phyloP scores from a whole-genome alignment of 75 land plant species.

The Isoetes taiwanensis region DNA sequence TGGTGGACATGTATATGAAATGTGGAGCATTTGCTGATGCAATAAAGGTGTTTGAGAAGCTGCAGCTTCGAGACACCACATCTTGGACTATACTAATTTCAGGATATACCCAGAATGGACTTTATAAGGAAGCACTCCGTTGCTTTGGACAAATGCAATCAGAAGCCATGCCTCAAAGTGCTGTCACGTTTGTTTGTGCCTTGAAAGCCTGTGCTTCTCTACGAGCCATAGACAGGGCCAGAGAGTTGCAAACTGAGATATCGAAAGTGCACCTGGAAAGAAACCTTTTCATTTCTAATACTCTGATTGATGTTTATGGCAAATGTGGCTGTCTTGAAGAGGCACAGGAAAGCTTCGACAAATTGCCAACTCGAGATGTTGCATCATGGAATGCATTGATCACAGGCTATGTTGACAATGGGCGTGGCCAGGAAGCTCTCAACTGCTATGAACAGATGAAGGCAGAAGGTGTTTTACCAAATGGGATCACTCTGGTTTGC shows the following conservation, averaged over 20 bases:
- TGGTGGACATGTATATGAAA: constrained; percentile 27
- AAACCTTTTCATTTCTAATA: constrained; percentile 14
- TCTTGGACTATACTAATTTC: too few species aligned
- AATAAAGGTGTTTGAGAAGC: too few species aligned
- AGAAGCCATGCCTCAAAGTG: neutral
- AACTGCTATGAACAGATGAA: constrained; percentile 18
- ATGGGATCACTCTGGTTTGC: constrained; percentile 8
- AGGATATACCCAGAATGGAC: too few species aligned
- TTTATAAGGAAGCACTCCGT: too few species aligned
- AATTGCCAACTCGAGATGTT: constrained; percentile 14
- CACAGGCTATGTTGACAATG: constrained; percentile 15
- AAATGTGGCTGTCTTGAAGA: constrained; percentile 11
- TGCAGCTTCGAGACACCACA: too few species aligned
- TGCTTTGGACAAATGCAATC: neutral
- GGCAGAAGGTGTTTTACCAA: constrained; percentile 7
- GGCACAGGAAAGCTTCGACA: constrained; percentile 13
- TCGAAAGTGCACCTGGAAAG: too few species aligned
- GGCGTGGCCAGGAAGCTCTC: constrained; percentile 11
- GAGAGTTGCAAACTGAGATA: too few species aligned
- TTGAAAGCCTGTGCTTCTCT: neutral
- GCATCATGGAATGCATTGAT: constrained; percentile 31
- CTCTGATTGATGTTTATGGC: constrained; percentile 14
- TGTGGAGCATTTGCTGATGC: constrained; percentile 13
- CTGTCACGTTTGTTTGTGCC: neutral
- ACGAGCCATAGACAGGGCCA: too few species aligned